Base-by-base conservation (phyloP, 176 grass and related monocot genomes). In the Triticum timopheevii region DNA sequence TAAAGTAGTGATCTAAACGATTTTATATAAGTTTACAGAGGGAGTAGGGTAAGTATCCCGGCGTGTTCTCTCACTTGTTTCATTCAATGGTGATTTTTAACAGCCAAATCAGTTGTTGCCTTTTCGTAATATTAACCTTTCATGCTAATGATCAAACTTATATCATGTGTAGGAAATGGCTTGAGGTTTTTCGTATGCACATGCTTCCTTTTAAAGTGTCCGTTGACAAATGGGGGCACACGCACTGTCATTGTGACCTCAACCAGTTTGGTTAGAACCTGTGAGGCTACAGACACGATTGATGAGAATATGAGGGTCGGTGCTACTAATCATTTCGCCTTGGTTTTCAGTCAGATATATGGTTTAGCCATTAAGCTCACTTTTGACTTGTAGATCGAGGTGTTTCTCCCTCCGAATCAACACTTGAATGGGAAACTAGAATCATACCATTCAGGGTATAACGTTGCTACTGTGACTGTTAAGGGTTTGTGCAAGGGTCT, bases 1-100 rank as follows among this genome's bases (percentile, higher is more conserved):
- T n/a, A n/a, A n/a, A n/a, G n/a, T n/a, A n/a, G n/a, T n/a, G n/a
- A n/a, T n/a, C n/a, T n/a, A n/a, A n/a, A n/a, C n/a, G n/a, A n/a
- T n/a, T n/a, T n/a, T n/a, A n/a, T n/a, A n/a, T n/a, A n/a, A n/a
- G n/a, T n/a, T n/a, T n/a, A n/a, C n/a, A n/a, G n/a, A n/a, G n/a
- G n/a, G n/a, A n/a, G n/a, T n/a, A n/a, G n/a, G n/a, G n/a, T n/a
- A n/a, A n/a, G n/a, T 77, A 82, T 69, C 79, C 11, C 80, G 17
- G 22, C 24, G 34, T 82, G 71, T 77, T 82, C 62, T 88, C 23
- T 82, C 86, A 2, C 61, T 87, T 82, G 71, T 80, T 56, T 88
- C 86, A 61, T 88, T 82, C 62, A 45, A 33, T 33, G 80, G 80
- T 88, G 34, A 56, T 0, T 45, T 87, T 76, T 58, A 34, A 40